Base-by-base conservation (phyloP, 2,329 filamentous ascomycete genomes). In the Hypocrella siamensis region DNA sequence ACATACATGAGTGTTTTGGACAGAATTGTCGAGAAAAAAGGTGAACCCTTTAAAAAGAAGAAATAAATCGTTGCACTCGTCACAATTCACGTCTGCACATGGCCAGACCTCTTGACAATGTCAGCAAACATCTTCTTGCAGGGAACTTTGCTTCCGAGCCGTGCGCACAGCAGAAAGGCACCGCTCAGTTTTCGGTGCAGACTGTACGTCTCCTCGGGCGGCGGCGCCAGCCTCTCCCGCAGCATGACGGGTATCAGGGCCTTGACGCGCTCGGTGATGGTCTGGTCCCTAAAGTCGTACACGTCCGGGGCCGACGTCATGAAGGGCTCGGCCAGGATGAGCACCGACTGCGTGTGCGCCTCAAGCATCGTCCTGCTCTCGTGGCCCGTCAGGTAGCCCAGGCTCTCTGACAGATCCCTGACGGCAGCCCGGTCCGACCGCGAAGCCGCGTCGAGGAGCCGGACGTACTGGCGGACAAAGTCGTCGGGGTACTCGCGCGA, bases 161-260 rank as follows among this genome's bases (percentile, higher is more conserved):
- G 70, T 0, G 90, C 86, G 53, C 90, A 98, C 14, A 98, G 63
- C 46, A 98, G 56, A 51, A 98, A 98, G 0, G 90, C 92, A 0
- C 90, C 90, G 52, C 85, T 93, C 33, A 98, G 60, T 60, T 98
- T 98, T 38, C 90, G 72, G 56, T 98, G 90, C 46, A 98, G 57
- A 51, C 79, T 88, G 50, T 98, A 98, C 32, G 90, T 98, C 64
- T 98, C 90, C 58, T 98, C 92, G 0, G 90, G 90, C 17, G 92
- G 90, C 17, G 90, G 88, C 12, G 83, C 75, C 15, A 98, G 59
- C 22, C 90, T 63, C 61, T 98, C 90, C 35, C 73, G 71, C 29
- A 98, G 66, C 90, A 98, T 98, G 32, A 93, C 62, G 12, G 90
- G 90, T 42, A 98, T 96, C 32, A 93, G 66, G 4, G 65, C 70